These are phyloP conservation scores for Trametes versicolor DNA, from an alignment of 1,284 basidiomycete genomes.

Conservation along the genomic window DNA sequence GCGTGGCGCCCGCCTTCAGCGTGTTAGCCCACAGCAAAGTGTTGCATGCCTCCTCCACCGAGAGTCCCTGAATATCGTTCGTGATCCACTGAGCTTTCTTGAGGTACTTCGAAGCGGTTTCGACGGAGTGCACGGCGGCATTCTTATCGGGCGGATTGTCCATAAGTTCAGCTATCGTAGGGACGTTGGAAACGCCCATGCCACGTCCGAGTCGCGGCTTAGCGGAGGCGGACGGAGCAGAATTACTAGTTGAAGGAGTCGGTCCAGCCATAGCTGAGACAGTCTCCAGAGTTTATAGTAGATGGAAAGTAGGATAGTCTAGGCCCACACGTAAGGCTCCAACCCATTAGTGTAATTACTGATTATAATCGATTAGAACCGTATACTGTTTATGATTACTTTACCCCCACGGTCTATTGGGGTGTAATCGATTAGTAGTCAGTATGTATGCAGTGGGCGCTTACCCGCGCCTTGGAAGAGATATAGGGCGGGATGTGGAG, in stretches of 20 bases:
- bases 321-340: too few species aligned
- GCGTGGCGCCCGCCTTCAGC: not conserved
- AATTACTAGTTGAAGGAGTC: not conserved
- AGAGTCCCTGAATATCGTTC: not conserved
- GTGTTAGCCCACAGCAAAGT: not conserved
- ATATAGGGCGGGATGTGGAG: too few species aligned
- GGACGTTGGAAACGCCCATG: not conserved
- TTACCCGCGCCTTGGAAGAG: too few species aligned
- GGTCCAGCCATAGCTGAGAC: not conserved
- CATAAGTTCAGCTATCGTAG: not conserved
- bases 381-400: too few species aligned
- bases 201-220: not conserved
- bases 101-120: not conserved
- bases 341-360: too few species aligned
- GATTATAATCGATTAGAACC: too few species aligned
- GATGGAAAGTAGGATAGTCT: not conserved
- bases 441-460: too few species aligned
- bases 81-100: not conserved
- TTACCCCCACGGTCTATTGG: too few species aligned
- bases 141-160: not conserved
- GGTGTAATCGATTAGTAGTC: too few species aligned
- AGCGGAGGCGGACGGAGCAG: not conserved
- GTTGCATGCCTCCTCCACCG: not conserved
- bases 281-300: not conserved
- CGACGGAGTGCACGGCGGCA: not conserved